Percentiles rank a stretch among this genome's conserved stretches.
These are phyloP conservation scores for Neoboletus brunneissimus DNA, from an alignment of 768 basidiomycete species.

Conservation along the genomic window DNA sequence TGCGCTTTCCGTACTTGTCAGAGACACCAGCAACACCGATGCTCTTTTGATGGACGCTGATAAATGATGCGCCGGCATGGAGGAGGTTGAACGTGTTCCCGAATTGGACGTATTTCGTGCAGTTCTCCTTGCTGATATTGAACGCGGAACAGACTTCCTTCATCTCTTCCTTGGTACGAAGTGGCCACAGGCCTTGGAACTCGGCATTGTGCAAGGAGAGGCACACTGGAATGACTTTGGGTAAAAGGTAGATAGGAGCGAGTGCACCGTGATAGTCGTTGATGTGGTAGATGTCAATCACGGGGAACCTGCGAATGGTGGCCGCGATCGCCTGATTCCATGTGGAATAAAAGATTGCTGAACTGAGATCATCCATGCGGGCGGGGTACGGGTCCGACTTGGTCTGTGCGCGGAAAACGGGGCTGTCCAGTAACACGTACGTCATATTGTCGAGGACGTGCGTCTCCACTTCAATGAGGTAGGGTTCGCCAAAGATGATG, in stretches of 20 bases:
- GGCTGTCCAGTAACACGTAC: slow-evolving; percentile 89
- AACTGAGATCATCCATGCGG: slow-evolving; percentile 95
- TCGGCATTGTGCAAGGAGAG: slow-evolving; percentile 95
- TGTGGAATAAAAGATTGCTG: slow-evolving; percentile 96
- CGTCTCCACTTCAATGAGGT: slow-evolving; percentile 93
- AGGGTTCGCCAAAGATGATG: slow-evolving; percentile 93
- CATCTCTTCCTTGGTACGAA: slow-evolving; percentile 97
- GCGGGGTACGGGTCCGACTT: slow-evolving; percentile 95
- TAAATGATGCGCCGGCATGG: slow-evolving; percentile 90
- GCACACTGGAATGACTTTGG: slow-evolving; percentile 87
- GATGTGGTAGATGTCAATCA: slow-evolving; percentile 91
- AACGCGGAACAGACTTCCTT: slow-evolving; percentile 98
- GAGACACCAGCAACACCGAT: slow-evolving; percentile 95
- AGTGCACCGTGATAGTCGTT: slow-evolving; percentile 96
- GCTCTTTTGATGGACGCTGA: slow-evolving; percentile 90
- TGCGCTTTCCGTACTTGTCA: slow-evolving; percentile 96
- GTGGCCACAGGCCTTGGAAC: slow-evolving; percentile 95
- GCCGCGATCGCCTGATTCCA: slow-evolving; percentile 98
- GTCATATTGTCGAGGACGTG: slow-evolving; percentile 94
- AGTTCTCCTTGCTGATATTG: slow-evolving; percentile 94
- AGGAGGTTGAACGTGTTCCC: slow-evolving; percentile 97
- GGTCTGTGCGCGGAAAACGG: slow-evolving; percentile 95
- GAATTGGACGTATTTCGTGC: slow-evolving; percentile 96
- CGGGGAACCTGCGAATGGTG: slow-evolving; percentile 80
- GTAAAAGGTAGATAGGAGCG: slow-evolving; percentile 86